A percentile compares a stretch with the other conserved stretches of the same genome.
Conservation (phyloP, 2,329 filamentous ascomycete genomes). For the Mycocentrospora acerina region DNA sequence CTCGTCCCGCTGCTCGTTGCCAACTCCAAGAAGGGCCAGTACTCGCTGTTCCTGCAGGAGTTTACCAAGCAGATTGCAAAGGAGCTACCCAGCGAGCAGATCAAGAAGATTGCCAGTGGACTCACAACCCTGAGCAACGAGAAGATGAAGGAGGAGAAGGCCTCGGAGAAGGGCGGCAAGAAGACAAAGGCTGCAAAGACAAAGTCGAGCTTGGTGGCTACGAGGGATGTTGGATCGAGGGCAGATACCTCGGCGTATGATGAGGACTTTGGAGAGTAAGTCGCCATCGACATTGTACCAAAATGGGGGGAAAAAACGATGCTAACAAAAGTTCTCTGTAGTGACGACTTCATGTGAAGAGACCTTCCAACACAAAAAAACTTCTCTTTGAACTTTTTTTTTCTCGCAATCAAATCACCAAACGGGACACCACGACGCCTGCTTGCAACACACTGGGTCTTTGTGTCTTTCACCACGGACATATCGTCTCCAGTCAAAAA, state of each 20-base stretch:
- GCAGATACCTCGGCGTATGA: slow-evolving; percentile 79
- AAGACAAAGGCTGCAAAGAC: slow-evolving; percentile 97
- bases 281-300: slow-evolving; percentile 28
- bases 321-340: slow-evolving; percentile 27
- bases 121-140: slow-evolving; percentile 93
- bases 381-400: slow-evolving; percentile 5
- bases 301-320: not conserved
- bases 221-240: slow-evolving; percentile 55
- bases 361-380: no score
- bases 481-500: not conserved
- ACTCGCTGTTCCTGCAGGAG: slow-evolving; percentile 85
- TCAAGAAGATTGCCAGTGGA: slow-evolving; percentile 90
- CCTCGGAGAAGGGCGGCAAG: slow-evolving; percentile 89
- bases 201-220: slow-evolving; percentile 78
- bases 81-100: slow-evolving; percentile 86
- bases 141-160: slow-evolving; percentile 98
- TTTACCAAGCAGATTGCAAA: slow-evolving; percentile 84
- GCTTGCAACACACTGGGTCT: not conserved
- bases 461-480: no score
- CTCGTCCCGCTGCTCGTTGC: slow-evolving; percentile 74
- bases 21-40: slow-evolving; percentile 86
- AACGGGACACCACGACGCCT: slow-evolving; percentile 9
- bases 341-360: slow-evolving; percentile 44
- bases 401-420: slow-evolving; percentile 9
- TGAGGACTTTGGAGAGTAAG: slow-evolving; percentile 84